Conservation (phyloP, 257 asterid species). For the Solanum paucissectum region DNA sequence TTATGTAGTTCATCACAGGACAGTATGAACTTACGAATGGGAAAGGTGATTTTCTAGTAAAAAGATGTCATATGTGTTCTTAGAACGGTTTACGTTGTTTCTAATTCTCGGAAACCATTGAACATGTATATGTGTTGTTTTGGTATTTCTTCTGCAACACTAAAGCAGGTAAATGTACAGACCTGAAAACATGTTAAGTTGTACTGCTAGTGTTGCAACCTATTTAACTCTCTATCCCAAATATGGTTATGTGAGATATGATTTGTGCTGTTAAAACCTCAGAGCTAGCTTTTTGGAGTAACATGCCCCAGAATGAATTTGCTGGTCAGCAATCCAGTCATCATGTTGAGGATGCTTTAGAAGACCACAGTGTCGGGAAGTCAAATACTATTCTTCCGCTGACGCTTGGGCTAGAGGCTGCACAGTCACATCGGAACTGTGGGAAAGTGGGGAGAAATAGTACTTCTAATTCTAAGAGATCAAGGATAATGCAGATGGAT, state of each 20-base stretch:
- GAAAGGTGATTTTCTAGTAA: not conserved
- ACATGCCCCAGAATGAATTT: conserved; percentile 27
- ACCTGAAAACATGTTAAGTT: not conserved
- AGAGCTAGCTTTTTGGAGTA: conserved; percentile 32
- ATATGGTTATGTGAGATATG: conserved; percentile 26
- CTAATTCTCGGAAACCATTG: not conserved
- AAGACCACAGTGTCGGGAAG: conserved; percentile 22
- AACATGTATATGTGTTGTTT: not conserved
- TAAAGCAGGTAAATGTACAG: not conserved
- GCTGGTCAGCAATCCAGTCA: conserved; percentile 26
- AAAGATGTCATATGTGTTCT: not conserved
- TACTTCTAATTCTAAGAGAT: conserved; percentile 42
- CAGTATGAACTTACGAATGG: not conserved
- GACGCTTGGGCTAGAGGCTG: conserved; percentile 25
- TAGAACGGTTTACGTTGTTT: not conserved
- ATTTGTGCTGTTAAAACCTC: conserved; percentile 24
- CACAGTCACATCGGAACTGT: conserved; percentile 27
- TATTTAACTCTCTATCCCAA: not conserved
- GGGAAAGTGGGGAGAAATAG: conserved; percentile 40
- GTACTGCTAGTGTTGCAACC: not conserved
- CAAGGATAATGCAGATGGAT: conserved; percentile 41
- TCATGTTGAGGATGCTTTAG: conserved; percentile 13
- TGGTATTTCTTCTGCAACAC: not conserved
- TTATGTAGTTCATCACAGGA: not conserved
- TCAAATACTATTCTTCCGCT: conserved; percentile 16